Evolutionary conservation across 2,329 filamentous ascomycete species (phyloP), one percentile per base, ranked within the genome.

Genomic region (Aotearoamyces nothofagi): DNA sequence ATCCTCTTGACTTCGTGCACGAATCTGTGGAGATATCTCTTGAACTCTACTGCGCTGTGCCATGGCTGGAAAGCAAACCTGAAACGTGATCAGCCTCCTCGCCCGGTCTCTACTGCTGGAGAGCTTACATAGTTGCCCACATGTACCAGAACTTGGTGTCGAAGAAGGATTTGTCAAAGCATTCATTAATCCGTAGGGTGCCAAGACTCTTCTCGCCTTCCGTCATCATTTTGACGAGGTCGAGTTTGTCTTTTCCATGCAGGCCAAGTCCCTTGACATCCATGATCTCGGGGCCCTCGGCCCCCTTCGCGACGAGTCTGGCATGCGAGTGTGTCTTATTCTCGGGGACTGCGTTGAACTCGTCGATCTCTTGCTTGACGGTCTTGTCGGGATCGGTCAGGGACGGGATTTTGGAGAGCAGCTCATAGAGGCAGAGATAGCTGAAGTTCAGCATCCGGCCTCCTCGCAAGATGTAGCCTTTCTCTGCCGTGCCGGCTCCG

Each of bases 111-210:
- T 14, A 22, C 15, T n/a, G 9, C n/a, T 8, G 5, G 13, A 9
- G n/a, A 6, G 29, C 31, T 27, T 41, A 48, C 37, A 50, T 53
- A 20, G 46, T 53, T 16, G 41, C 46, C 45, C 49, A 52, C 39
- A 50, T 47, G 27, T 47, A 45, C 51, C 51, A 53, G 29, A 54
- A 54, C 27, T 51, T 51, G 15, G 45, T 51, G 28, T 44, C 25
- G 34, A 53, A 54, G 31, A 54, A 53, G 12, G 42, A 43, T 16
- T 33, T 26, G 2, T 16, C 25, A 15, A 40, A 40, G 16, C 33
- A 38, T 14, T 38, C 38, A 24, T 35, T 27, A 17, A 40, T 35
- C 13, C 33, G 33, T 23, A 31, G 32, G 5, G 11, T 30, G 10
- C 32, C 33, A 19, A 39, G 12, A 9, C 5, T 5, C 25, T 38